phyloP scores from a whole-genome alignment of 2,329 filamentous ascomycete genomes.

The Neopestalotiopsis sp. region DNA sequence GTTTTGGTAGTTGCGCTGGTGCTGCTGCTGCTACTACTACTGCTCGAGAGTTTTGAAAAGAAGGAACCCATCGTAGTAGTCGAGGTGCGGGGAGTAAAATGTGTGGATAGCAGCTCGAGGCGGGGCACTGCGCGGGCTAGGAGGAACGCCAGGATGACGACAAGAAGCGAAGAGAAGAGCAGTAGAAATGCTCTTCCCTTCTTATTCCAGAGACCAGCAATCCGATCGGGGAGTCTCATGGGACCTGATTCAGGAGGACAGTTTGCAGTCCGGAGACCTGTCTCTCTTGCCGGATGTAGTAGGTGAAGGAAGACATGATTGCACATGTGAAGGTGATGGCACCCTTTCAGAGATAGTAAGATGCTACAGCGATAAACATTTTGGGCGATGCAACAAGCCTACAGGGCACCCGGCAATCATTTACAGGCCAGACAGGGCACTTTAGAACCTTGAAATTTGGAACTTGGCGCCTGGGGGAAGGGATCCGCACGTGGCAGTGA shows the following conservation, averaged over 20 bases:
- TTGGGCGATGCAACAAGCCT: not conserved
- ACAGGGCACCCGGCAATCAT: not conserved
- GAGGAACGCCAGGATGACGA: slow-evolving; percentile 33
- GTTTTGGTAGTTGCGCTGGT: slow-evolving; percentile 28
- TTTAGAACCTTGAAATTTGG: not conserved
- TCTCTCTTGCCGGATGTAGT: slow-evolving; percentile 15
- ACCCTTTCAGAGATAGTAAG: not conserved
- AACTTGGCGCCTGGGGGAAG: not conserved
- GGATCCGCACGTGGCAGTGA: slow-evolving; percentile 4
- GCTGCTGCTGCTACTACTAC: slow-evolving; percentile 10
- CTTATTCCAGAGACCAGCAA: not conserved
- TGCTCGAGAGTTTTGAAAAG: slow-evolving; percentile 9
- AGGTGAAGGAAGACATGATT: slow-evolving; percentile 8
- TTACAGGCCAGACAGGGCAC: not conserved
- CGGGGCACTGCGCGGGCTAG: slow-evolving; percentile 35
- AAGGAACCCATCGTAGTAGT: slow-evolving; percentile 11
- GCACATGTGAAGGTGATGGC: slow-evolving; percentile 1
- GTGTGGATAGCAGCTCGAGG: slow-evolving; percentile 32
- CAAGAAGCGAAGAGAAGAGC: slow-evolving; percentile 26
- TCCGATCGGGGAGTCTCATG: slow-evolving; percentile 5
- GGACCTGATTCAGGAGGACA: slow-evolving; percentile 2
- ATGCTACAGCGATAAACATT: not conserved
- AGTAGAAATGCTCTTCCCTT: slow-evolving; percentile 22
- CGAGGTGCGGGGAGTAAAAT: slow-evolving; percentile 23
- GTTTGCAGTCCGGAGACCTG: not conserved